A percentile compares a stretch with the other conserved stretches of the same genome.
These are phyloP conservation scores for Astragalus glycyphyllos DNA, from an alignment of 306 rosid species.

Conservation along the genomic window DNA sequence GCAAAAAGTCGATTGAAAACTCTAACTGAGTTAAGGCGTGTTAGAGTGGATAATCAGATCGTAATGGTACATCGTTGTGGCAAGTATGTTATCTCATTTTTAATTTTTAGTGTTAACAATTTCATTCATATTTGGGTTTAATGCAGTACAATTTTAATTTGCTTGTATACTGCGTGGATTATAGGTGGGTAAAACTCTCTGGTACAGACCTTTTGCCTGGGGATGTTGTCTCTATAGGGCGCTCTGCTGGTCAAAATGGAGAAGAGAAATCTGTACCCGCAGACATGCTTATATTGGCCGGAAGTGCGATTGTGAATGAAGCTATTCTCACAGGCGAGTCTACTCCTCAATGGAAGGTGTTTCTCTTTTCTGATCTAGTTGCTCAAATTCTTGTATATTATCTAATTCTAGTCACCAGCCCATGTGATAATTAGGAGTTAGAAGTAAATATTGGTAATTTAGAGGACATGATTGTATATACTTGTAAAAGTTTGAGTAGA, in stretches of 20 bases:
- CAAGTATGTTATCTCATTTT: conserved; percentile 68
- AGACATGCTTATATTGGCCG: conserved; percentile 97
- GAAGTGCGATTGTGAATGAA: conserved; percentile 94
- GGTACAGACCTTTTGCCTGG: conserved; percentile 98
- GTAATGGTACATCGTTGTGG: conserved; percentile 95
- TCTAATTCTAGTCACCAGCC: conserved; percentile 22
- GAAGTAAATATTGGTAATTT: background rate
- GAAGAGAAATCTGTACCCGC: conserved; percentile 98
- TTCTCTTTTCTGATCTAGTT: conserved; percentile 52
- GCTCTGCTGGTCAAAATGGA: conserved; percentile 80
- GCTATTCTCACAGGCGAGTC: conserved; percentile 99
- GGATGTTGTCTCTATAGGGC: conserved; percentile 95
- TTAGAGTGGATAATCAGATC: conserved; percentile 91
- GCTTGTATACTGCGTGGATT: conserved; percentile 39
- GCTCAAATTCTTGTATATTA: conserved; percentile 26
- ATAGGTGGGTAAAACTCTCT: conserved; percentile 87
- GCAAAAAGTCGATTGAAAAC: conserved; percentile 97
- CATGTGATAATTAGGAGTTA: background rate
- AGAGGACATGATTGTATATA: conserved; percentile 1
- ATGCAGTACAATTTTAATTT: conserved; percentile 31
- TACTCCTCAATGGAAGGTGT: conserved; percentile 99
- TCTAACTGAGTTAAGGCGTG: conserved; percentile 94
- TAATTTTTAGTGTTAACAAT: background rate
- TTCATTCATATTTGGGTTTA: conserved; percentile 34
- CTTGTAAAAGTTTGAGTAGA: conserved; percentile 1